Conservation (phyloP, 2,329 filamentous ascomycete genomes). For the Incumbomyces lentus region DNA sequence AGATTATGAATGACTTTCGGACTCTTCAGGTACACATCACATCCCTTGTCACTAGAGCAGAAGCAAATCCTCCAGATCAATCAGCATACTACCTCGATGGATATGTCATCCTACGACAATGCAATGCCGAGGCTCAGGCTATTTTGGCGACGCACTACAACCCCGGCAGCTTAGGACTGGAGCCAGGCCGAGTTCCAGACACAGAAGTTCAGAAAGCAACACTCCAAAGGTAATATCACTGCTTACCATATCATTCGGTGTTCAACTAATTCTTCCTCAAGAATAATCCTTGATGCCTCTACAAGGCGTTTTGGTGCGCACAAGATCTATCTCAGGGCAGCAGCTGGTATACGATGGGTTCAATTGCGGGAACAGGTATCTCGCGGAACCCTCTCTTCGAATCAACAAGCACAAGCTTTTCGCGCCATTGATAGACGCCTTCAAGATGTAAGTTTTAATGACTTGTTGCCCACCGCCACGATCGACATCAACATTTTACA, state of each 20-base stretch:
- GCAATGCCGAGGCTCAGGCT: constrained; percentile 43
- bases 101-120: constrained; percentile 48
- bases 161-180: constrained; percentile 29
- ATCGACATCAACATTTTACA: no score
- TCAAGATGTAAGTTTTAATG: constrained; percentile 33
- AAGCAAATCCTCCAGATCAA: constrained; percentile 40
- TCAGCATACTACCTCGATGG: constrained; percentile 48
- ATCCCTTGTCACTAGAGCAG: constrained; percentile 33
- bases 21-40: constrained; percentile 49
- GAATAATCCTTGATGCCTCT: constrained; percentile 51
- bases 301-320: constrained; percentile 53
- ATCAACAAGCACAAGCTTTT: constrained; percentile 38
- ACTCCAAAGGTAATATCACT: constrained; percentile 40
- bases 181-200: constrained; percentile 26
- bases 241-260: background rate
- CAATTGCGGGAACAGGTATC: constrained; percentile 43
- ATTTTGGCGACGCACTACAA: constrained; percentile 46
- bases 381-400: constrained; percentile 39
- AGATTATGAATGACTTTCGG: constrained; percentile 56
- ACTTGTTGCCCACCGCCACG: no score
- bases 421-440: constrained; percentile 40
- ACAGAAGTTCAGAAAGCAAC: constrained; percentile 47
- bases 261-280: constrained; percentile 23
- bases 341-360: constrained; percentile 50
- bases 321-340: constrained; percentile 48